A percentile compares a stretch with the other conserved stretches of the same genome.
Evolutionary conservation across 2,329 filamentous ascomycete genomes (phyloP).

Genomic region (Parasarocladium wereldwijsianum): DNA sequence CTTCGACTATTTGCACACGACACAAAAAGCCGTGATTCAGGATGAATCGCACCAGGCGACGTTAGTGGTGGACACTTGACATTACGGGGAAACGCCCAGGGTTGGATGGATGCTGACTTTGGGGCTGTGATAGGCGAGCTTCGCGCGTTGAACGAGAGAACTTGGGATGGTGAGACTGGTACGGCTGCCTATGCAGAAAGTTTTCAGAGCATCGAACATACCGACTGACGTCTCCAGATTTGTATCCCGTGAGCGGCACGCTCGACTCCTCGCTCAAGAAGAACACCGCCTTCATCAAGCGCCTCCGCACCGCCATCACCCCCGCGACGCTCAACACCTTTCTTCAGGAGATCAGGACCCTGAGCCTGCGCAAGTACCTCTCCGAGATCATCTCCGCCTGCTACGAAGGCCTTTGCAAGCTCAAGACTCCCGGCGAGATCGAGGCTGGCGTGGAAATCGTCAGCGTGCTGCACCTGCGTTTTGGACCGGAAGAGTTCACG

Average conservation of each 20-base stretch:
- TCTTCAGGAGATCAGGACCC: conserved; percentile 73
- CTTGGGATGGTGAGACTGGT: conserved; percentile 86
- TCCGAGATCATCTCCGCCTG: conserved; percentile 94
- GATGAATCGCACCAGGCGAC: conserved; percentile 54
- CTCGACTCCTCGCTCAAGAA: conserved; percentile 95
- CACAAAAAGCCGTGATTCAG: conserved; percentile 19
- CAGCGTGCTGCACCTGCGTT: conserved; percentile 89
- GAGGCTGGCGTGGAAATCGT: conserved; percentile 85
- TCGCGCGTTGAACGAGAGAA: conserved; percentile 72
- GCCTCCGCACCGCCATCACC: conserved; percentile 78
- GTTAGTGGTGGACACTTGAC: conserved; percentile 21
- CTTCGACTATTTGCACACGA: conserved; percentile 2
- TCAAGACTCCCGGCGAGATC: conserved; percentile 85
- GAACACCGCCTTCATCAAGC: conserved; percentile 96
- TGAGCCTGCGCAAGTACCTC: conserved; percentile 91
- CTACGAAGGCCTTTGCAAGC: conserved; percentile 82
- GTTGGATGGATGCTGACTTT: conserved; percentile 4
- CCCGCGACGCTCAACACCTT: conserved; percentile 68
- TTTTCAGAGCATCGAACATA: conserved; percentile 3
- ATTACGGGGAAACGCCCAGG: not conserved
- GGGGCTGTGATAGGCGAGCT: conserved; percentile 69
- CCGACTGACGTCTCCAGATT: conserved; percentile 34
- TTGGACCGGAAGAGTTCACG: conserved; percentile 81
- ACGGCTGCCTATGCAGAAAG: conserved; percentile 13
- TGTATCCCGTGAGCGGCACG: conserved; percentile 62